These are phyloP conservation scores for Solanum neorickii DNA, from an alignment of 257 asterid genomes.

Conservation along the genomic window DNA sequence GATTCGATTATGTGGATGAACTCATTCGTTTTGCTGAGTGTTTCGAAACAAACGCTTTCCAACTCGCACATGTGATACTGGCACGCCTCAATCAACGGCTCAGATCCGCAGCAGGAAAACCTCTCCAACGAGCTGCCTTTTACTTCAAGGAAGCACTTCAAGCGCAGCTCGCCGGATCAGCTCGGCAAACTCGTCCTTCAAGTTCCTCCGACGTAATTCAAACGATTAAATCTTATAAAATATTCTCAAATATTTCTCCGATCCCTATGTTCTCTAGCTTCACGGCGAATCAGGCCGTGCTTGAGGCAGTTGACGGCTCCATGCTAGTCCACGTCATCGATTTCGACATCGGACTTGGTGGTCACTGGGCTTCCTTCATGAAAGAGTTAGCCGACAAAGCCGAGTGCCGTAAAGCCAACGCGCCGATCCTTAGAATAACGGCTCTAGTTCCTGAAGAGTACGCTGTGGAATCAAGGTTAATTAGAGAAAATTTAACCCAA, in stretches of 20 bases:
- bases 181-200: constrained; percentile 28
- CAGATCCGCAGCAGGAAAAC: constrained; percentile 49
- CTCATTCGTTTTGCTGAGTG: constrained; percentile 79
- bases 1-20: constrained; percentile 68
- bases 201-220: constrained; percentile 50
- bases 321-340: constrained; percentile 62
- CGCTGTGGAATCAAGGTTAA: constrained; percentile 48
- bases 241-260: constrained; percentile 59
- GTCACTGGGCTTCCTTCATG: constrained; percentile 89
- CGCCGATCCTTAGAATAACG: constrained; percentile 52
- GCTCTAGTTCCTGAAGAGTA: constrained; percentile 74
- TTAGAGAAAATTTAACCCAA: constrained; percentile 47
- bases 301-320: constrained; percentile 63
- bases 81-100: constrained; percentile 80
- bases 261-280: constrained; percentile 80
- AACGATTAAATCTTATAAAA: constrained; percentile 61
- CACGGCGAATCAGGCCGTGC: constrained; percentile 84
- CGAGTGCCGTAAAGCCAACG: constrained; percentile 21
- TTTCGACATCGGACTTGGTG: constrained; percentile 59
- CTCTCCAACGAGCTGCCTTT: constrained; percentile 78
- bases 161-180: constrained; percentile 59
- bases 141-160: constrained; percentile 95
- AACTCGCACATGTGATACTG: constrained; percentile 60
- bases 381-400: constrained; percentile 66
- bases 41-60: constrained; percentile 70